Base-by-base conservation (phyloP, 148 eudicot genomes). In the Cornus suecica region DNA sequence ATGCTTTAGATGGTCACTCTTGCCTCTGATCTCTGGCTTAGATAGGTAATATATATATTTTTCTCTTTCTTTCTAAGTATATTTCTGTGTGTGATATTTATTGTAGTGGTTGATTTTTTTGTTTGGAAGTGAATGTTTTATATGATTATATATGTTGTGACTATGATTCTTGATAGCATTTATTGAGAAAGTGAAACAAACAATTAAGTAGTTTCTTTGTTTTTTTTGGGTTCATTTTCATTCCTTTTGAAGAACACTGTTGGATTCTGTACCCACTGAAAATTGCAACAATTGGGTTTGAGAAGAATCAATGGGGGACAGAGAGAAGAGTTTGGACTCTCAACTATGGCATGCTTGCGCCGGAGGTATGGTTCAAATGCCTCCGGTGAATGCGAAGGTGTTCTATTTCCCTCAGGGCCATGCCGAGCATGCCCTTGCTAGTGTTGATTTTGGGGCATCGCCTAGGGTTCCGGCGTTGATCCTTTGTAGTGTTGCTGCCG, bases 331-430 rank as follows among this genome's bases (percentile, higher is more conserved):
- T 54, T 60, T 88, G 79, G 87, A 88, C 65, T 75, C 87, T 18
- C 86, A 86, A 63, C 75, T 88, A 69, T 88, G 91, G 91, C 91
- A 86, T 52, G 91, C 89, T 23, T 88, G 91, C 30, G 91, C 91
- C 0, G 91, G 91, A 3, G 87, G 86, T 8, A 80, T 88, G 89
- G 84, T 88, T 10, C 89, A 86, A 45, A 88, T 88, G 87, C 91
- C 91, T 32, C 61, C 79, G 15, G 78, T 81, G 70, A 80, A 88
- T 72, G 30, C 91, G 3, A 86, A 72, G 24, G 87, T 84, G 8
- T 86, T 78, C 74, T 88, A 88, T 69, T 88, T 88, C 71, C 88
- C 88, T 0, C 91, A 88, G 51, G 91, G 91, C 66, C 91, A 88
- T 27, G 83, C 87, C 31, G 91, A 88, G 70, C 91, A 88, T 32